Evolutionary conservation across 1,284 basidiomycete genomes (phyloP).

Genomic region (Tilletiaria anomala): DNA sequence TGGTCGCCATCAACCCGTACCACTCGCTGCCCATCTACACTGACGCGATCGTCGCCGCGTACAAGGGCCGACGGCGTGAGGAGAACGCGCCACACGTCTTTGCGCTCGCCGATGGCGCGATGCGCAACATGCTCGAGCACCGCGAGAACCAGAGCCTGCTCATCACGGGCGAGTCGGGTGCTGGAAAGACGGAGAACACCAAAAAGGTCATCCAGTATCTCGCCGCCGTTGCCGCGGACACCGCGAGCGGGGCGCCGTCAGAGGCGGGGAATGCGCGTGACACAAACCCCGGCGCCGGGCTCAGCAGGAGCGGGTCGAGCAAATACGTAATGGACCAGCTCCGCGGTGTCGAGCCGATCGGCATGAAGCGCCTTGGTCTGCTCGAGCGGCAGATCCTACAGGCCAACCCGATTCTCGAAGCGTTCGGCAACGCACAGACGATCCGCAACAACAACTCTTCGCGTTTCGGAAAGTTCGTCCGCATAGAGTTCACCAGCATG

Average conservation of each 20-base stretch:
- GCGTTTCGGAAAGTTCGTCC: constrained; percentile 91
- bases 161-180: constrained; percentile 97
- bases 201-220: constrained; percentile 99
- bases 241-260: constrained; percentile 6
- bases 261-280: not conserved
- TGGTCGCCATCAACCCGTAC: constrained; percentile 97
- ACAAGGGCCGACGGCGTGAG: constrained; percentile 76
- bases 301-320: constrained; percentile 14
- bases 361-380: constrained; percentile 51
- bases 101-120: constrained; percentile 90
- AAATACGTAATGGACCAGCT: constrained; percentile 27
- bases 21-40: constrained; percentile 84
- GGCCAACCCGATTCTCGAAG: constrained; percentile 93
- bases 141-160: constrained; percentile 94
- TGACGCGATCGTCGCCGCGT: constrained; percentile 77
- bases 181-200: constrained; percentile 98
- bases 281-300: constrained; percentile 8
- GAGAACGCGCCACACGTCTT: constrained; percentile 97
- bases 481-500: constrained; percentile 83
- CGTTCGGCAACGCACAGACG: constrained; percentile 97
- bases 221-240: constrained; percentile 72
- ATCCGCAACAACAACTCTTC: constrained; percentile 98
- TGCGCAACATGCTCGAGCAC: constrained; percentile 96
- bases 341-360: constrained; percentile 18
- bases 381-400: constrained; percentile 93